Conservation (phyloP, 1,139 yeast genomes). For the Hyphopichia fennica region DNA sequence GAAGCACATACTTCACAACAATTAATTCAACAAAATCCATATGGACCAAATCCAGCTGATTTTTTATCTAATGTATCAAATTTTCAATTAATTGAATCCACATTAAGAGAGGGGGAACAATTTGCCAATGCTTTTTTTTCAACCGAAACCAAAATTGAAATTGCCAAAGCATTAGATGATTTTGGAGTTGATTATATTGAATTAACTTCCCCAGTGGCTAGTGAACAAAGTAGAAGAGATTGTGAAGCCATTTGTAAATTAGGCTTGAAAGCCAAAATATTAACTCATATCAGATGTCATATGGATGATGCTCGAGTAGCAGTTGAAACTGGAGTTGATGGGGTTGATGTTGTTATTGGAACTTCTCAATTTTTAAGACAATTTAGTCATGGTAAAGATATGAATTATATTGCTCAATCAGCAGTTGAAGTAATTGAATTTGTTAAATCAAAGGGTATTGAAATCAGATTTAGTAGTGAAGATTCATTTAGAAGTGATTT, state of each 20-base stretch:
- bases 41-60: constrained; percentile 95
- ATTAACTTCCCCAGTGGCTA: constrained; percentile 95
- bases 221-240: constrained; percentile 89
- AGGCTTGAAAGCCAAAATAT: constrained; percentile 91
- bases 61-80: constrained; percentile 84
- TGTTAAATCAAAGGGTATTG: constrained; percentile 96
- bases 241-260: constrained; percentile 98
- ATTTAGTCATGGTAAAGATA: constrained; percentile 97
- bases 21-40: constrained; percentile 56
- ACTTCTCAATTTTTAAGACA: constrained; percentile 94
- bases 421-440: constrained; percentile 97
- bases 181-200: constrained; percentile 98
- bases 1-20: constrained; percentile 22
- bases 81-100: constrained; percentile 92
- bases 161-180: constrained; percentile 95
- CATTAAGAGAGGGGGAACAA: constrained; percentile 97
- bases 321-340: constrained; percentile 97
- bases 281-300: constrained; percentile 93
- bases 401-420: constrained; percentile 95
- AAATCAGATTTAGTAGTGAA: constrained; percentile 94
- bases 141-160: constrained; percentile 95
- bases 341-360: constrained; percentile 98
- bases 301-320: constrained; percentile 99
- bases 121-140: constrained; percentile 95
- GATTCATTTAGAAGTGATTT: constrained; percentile 97